These are phyloP conservation scores for Beta vulgaris DNA, from an alignment of 148 eudicot genomes.

Conservation along the genomic window DNA sequence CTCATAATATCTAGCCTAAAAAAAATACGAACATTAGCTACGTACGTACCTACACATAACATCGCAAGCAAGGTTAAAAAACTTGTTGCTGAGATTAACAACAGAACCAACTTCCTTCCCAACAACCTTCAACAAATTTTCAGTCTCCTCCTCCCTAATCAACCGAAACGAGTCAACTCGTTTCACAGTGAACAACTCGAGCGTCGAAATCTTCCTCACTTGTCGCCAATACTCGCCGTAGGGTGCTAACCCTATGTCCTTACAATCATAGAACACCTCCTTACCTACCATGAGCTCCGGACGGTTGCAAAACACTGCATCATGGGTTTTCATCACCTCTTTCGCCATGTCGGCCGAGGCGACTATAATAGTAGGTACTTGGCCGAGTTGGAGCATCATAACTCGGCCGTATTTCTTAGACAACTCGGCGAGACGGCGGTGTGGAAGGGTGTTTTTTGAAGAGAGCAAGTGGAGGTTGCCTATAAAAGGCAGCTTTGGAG, in stretches of 20 bases:
- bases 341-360: conserved; percentile 28
- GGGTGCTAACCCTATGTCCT: conserved; percentile 22
- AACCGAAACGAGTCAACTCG: conserved; percentile 19
- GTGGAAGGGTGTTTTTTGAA: conserved; percentile 21
- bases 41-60: conserved; percentile 29
- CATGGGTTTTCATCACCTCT: conserved; percentile 36
- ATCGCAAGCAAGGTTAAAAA: conserved; percentile 22
- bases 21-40: too few relatives aligned
- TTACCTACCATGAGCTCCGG: conserved; percentile 21
- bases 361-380: conserved; percentile 23
- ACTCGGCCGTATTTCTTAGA: conserved; percentile 23
- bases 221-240: conserved; percentile 34
- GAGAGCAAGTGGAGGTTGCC: conserved; percentile 27
- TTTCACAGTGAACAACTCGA: conserved; percentile 32
- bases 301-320: conserved; percentile 23
- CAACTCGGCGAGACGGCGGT: conserved; percentile 17
- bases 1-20: too few relatives aligned
- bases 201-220: conserved; percentile 22
- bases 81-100: conserved; percentile 32
- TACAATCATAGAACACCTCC: conserved; percentile 22
- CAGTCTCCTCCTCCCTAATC: conserved; percentile 30
- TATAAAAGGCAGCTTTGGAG: conserved; percentile 24
- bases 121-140: neutral
- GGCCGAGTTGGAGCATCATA: conserved; percentile 30
- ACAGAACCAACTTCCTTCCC: neutral